Evolutionary conservation across 208 protist species (phyloP).

Genomic region (Trypanosoma platydactyli): DNA sequence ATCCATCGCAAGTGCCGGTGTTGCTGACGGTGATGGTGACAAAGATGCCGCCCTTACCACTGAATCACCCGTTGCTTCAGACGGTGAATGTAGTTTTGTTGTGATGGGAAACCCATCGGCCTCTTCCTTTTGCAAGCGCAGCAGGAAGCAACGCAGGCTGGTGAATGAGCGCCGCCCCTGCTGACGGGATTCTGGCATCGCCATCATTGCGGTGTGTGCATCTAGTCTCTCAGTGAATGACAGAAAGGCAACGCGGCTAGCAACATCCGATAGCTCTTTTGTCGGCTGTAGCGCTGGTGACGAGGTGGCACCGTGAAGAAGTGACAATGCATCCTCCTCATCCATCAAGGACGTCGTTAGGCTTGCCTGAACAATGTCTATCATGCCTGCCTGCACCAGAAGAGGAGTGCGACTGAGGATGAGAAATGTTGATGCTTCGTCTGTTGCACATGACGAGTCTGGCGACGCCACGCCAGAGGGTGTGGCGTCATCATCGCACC

Average conservation of each 20-base stretch:
- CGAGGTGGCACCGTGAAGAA: too few relatives aligned
- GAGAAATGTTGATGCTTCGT: background rate
- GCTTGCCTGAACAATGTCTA: constrained; percentile 27
- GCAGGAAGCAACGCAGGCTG: constrained; percentile 20
- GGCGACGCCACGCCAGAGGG: too few relatives aligned
- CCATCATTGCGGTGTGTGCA: background rate
- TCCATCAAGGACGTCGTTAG: background rate
- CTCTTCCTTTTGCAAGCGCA: constrained; percentile 4
- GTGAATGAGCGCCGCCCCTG: constrained; percentile 11
- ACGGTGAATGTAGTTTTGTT: too few relatives aligned
- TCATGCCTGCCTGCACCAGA: constrained; percentile 10
- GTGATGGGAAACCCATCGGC: too few relatives aligned
- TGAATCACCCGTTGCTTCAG: background rate
- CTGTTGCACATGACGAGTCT: background rate
- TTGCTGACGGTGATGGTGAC: background rate
- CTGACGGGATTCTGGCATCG: constrained; percentile 7
- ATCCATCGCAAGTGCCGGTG: background rate
- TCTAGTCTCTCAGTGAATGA: constrained; percentile 21
- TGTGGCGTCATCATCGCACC: too few relatives aligned
- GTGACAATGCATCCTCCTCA: background rate
- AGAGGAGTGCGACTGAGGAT: constrained; percentile 16
- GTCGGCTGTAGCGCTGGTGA: background rate
- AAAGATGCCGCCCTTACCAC: background rate
- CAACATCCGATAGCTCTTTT: background rate
- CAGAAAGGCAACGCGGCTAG: background rate